A percentile compares a stretch with the other conserved stretches of the same genome.
Conservation (phyloP, 176 grass and related monocot species). For the Phoenix dactylifera region DNA sequence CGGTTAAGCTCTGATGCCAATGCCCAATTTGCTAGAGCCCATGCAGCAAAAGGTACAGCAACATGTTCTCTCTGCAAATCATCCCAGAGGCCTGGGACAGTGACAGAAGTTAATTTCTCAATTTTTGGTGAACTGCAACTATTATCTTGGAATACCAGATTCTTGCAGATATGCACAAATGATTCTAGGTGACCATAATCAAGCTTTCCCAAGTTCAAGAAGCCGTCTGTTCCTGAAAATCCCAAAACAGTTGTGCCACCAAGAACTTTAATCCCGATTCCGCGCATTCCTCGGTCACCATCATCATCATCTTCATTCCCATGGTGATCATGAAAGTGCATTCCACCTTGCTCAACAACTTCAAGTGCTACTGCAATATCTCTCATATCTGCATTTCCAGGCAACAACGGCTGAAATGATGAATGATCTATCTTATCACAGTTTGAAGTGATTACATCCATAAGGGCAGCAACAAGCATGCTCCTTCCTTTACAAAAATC, state of each 20-base stretch:
- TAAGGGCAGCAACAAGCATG: conserved; percentile 96
- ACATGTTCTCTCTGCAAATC: conserved; percentile 97
- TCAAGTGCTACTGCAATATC: conserved; percentile 80
- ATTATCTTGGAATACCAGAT: conserved; percentile 20
- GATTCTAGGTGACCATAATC: conserved; percentile 18
- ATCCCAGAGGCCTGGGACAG: conserved; percentile 84
- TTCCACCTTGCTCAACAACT: conserved; percentile 88
- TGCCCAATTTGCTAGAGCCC: conserved; percentile 98
- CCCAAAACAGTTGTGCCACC: conserved; percentile 95
- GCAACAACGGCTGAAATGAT: conserved; percentile 61
- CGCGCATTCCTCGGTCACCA: conserved; percentile 62
- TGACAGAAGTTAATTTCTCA: conserved; percentile 33
- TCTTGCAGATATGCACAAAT: conserved; percentile 5
- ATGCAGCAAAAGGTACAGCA: conserved; percentile 95
- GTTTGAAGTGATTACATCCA: conserved; percentile 92
- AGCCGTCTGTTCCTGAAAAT: conserved; percentile 41
- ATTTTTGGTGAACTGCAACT: conserved; percentile 19
- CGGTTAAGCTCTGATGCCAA: conserved; percentile 75
- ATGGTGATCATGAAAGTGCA: conserved; percentile 66
- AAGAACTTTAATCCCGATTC: conserved; percentile 87
- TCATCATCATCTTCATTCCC: conserved; percentile 36
- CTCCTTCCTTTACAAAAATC: conserved; percentile 78
- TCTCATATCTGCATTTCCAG: conserved; percentile 58
- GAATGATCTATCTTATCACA: conserved; percentile 60
- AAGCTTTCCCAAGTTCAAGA: conserved; percentile 29